Percentiles rank a stretch among this genome's conserved stretches.
These are phyloP conservation scores for Gossypium sturtianum DNA, from an alignment of 345 rosid genomes.

Conservation along the genomic window DNA sequence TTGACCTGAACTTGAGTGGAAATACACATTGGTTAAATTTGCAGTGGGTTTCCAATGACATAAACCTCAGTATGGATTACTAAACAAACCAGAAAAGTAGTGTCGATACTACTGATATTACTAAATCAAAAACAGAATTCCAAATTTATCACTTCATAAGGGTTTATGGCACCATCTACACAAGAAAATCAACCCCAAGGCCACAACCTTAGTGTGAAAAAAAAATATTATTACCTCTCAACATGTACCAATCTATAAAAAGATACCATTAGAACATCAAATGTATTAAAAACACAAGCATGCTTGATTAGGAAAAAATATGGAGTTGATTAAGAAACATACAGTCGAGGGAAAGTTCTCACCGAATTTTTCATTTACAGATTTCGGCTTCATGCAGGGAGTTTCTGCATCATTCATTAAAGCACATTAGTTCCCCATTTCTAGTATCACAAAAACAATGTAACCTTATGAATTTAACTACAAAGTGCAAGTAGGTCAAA, in stretches of 20 bases:
- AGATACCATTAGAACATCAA: background rate
- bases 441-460: background rate
- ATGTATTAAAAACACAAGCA: background rate
- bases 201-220: background rate
- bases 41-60: background rate
- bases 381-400: conserved; percentile 59
- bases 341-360: background rate
- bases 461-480: background rate
- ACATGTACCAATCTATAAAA: background rate
- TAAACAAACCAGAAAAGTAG: background rate
- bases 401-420: conserved; percentile 47
- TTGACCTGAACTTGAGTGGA: background rate
- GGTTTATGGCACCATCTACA: background rate
- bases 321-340: no score
- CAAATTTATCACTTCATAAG: background rate
- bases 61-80: background rate
- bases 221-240: background rate
- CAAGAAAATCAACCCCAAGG: background rate
- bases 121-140: background rate
- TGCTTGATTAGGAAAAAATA: background rate
- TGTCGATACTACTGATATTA: background rate
- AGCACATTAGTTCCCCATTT: conserved; percentile 15
- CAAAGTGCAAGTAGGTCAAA: background rate
- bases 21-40: background rate
- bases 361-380: conserved; percentile 40